Evolutionary conservation across 2,329 filamentous ascomycete genomes (phyloP).

Genomic region (Seiridium cupressi): DNA sequence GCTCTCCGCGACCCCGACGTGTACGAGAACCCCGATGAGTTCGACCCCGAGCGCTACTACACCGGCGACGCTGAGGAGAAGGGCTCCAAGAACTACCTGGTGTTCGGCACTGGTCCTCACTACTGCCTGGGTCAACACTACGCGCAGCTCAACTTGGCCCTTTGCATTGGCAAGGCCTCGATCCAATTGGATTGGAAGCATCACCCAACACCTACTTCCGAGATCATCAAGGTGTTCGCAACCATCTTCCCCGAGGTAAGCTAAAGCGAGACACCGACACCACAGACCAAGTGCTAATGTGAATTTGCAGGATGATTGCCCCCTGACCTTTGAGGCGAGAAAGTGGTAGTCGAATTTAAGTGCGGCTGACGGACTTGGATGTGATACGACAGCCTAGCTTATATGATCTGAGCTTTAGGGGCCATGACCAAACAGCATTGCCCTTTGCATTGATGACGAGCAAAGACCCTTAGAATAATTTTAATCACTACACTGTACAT

Average conservation of each 20-base stretch:
- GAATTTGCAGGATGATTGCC: constrained; percentile 70
- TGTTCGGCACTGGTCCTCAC: constrained; percentile 93
- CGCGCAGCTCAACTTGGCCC: constrained; percentile 82
- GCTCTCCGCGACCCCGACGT: constrained; percentile 90
- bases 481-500: constrained; percentile 21
- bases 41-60: constrained; percentile 90
- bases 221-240: constrained; percentile 97
- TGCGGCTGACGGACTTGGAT: background rate
- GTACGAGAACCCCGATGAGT: constrained; percentile 85
- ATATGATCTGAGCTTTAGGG: background rate
- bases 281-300: constrained; percentile 22
- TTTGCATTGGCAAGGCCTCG: constrained; percentile 87
- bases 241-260: constrained; percentile 95
- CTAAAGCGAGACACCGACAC: constrained; percentile 12
- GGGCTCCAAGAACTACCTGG: constrained; percentile 89
- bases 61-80: constrained; percentile 83
- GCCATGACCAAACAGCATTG: background rate
- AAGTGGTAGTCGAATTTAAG: constrained; percentile 37
- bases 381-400: background rate
- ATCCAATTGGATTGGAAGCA: constrained; percentile 89
- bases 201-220: constrained; percentile 75
- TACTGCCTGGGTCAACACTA: constrained; percentile 96
- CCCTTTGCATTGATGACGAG: constrained; percentile 8
- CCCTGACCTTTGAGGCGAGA: constrained; percentile 66
- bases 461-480: constrained; percentile 20